A percentile compares a stretch with the other conserved stretches of the same genome.
Conservation (phyloP, 1,284 basidiomycete species). For the Coniferiporia weirii region DNA sequence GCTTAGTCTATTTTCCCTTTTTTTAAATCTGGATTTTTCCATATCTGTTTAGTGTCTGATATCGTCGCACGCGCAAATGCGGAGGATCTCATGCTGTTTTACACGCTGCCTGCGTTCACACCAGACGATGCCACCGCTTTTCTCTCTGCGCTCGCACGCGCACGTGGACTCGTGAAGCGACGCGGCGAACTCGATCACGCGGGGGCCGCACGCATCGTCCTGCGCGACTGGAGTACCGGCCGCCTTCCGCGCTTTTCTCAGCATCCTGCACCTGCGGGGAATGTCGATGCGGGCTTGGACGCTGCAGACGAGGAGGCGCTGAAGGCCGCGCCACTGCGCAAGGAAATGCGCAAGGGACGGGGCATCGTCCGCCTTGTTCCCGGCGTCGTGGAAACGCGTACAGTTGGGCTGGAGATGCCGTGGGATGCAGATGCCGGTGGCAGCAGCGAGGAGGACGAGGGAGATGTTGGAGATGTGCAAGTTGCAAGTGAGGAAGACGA, state of each 20-base stretch:
- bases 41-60: slow-evolving; percentile 49
- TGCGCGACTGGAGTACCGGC: slow-evolving; percentile 87
- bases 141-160: slow-evolving; percentile 78
- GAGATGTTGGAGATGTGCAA: slow-evolving; percentile 25
- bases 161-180: slow-evolving; percentile 79
- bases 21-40: background rate
- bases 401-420: slow-evolving; percentile 48
- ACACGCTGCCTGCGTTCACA: slow-evolving; percentile 83
- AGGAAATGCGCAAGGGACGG: slow-evolving; percentile 56
- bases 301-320: slow-evolving; percentile 43
- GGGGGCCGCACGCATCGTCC: slow-evolving; percentile 75
- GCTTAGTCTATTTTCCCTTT: slow-evolving; percentile 5
- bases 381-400: slow-evolving; percentile 49
- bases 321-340: slow-evolving; percentile 36
- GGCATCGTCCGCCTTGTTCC: slow-evolving; percentile 55
- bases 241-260: slow-evolving; percentile 77
- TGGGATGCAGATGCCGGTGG: slow-evolving; percentile 36
- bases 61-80: slow-evolving; percentile 69
- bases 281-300: slow-evolving; percentile 34
- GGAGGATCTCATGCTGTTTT: slow-evolving; percentile 86
- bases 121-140: slow-evolving; percentile 70
- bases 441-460: slow-evolving; percentile 26
- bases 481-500: slow-evolving; percentile 23
- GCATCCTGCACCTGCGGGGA: slow-evolving; percentile 28
- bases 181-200: slow-evolving; percentile 75